Conservation (phyloP, 345 rosid species). For the Euphorbia pulcherrima region DNA sequence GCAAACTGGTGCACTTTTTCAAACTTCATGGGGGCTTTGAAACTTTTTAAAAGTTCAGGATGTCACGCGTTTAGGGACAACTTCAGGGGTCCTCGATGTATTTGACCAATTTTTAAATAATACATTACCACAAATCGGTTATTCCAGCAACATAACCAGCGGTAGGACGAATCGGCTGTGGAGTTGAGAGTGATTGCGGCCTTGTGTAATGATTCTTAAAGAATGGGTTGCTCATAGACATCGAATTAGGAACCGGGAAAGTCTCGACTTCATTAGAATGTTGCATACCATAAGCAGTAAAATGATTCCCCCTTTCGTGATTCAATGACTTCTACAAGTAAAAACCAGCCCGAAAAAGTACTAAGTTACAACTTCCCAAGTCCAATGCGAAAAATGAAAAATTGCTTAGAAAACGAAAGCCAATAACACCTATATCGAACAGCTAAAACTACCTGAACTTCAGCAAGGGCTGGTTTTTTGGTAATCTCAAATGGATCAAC, state of each 20-base stretch:
- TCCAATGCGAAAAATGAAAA: too few species aligned
- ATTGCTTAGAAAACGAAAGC: too few species aligned
- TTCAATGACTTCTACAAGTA: conserved; percentile 33
- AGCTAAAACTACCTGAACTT: conserved; percentile 33
- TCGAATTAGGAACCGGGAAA: conserved; percentile 32
- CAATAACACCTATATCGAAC: neutral
- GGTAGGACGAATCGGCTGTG: conserved; percentile 37
- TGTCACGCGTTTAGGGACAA: too few species aligned
- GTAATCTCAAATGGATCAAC: conserved; percentile 22
- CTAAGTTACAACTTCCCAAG: conserved; percentile 12
- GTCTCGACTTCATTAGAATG: conserved; percentile 32
- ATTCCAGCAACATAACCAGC: conserved; percentile 33
- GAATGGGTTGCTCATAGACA: conserved; percentile 31
- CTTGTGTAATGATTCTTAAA: conserved; percentile 34
- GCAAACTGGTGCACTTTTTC: too few species aligned
- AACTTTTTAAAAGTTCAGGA: too few species aligned
- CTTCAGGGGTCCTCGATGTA: too few species aligned
- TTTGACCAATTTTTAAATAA: neutral
- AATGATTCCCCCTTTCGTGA: conserved; percentile 31
- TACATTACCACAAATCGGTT: conserved; percentile 41
- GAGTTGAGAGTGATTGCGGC: conserved; percentile 33
- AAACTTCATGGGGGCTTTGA: too few species aligned
- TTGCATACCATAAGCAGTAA: conserved; percentile 32
- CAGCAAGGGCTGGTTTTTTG: conserved; percentile 19
- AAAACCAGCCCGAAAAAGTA: conserved; percentile 18